A percentile compares a stretch with the other conserved stretches of the same genome.
Evolutionary conservation across 2,329 filamentous ascomycete genomes (phyloP).

Genomic region (Curvularia sp.): DNA sequence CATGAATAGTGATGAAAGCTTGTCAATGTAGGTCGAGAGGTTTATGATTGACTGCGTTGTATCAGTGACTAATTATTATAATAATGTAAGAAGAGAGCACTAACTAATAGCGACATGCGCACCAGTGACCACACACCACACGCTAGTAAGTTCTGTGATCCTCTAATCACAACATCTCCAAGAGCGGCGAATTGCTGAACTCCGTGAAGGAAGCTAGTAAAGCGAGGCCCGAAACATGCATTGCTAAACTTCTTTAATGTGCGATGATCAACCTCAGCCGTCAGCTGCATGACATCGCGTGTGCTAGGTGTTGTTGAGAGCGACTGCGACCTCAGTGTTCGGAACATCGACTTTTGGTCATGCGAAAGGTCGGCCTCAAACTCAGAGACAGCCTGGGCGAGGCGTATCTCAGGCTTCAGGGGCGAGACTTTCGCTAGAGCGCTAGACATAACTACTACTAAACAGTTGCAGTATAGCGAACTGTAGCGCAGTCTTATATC

Average conservation of each 20-base stretch:
- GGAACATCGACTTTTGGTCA: constrained; percentile 18
- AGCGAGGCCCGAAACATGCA: constrained; percentile 53
- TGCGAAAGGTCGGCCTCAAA: constrained; percentile 22
- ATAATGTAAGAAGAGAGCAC: constrained; percentile 31
- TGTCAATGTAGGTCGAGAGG: constrained; percentile 50
- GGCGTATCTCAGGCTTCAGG: constrained; percentile 24
- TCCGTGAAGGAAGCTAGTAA: constrained; percentile 52
- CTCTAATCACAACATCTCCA: constrained; percentile 54
- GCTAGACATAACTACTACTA: constrained; percentile 14
- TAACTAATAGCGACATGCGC: constrained; percentile 53
- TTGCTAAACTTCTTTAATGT: constrained; percentile 20
- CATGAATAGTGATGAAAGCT: constrained; percentile 54
- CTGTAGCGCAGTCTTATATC: background rate
- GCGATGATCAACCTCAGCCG: constrained; percentile 49
- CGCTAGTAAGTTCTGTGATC: constrained; percentile 56
- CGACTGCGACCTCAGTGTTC: constrained; percentile 7
- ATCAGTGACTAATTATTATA: constrained; percentile 19
- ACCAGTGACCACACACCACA: constrained; percentile 58
- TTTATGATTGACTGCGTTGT: constrained; percentile 40
- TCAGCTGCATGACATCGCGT: constrained; percentile 38
- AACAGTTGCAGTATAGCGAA: background rate
- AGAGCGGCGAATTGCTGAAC: constrained; percentile 56
- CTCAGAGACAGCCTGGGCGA: constrained; percentile 22
- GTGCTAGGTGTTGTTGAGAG: constrained; percentile 6
- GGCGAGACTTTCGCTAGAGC: constrained; percentile 13